These are phyloP conservation scores for Pharus latifolius DNA, from an alignment of 176 grass and related monocot species.

Conservation along the genomic window DNA sequence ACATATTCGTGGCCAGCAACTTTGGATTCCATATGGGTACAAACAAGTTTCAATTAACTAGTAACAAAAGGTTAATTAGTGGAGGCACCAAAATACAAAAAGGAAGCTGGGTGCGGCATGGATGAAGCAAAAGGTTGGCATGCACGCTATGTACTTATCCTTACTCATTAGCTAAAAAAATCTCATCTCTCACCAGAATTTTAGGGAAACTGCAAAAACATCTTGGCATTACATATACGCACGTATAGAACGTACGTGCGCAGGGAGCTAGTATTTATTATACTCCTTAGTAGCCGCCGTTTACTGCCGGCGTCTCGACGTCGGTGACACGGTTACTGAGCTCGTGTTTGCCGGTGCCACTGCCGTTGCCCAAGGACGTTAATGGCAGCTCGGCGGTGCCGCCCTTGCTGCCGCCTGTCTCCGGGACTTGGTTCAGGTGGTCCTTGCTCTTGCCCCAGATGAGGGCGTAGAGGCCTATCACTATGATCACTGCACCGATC, in stretches of 20 bases:
- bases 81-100: neutral
- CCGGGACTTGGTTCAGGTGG: slow-evolving; percentile 12
- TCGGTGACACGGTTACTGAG: slow-evolving; percentile 9
- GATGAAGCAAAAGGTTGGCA: no score
- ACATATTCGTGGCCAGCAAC: neutral
- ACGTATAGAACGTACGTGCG: neutral
- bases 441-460: slow-evolving; percentile 92
- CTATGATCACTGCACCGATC: slow-evolving; percentile 82
- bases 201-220: neutral
- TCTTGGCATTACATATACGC: neutral
- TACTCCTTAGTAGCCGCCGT: slow-evolving; percentile 5
- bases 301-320: slow-evolving; percentile 39
- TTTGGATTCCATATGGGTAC: slow-evolving; percentile 10
- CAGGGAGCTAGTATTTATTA: neutral
- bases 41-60: neutral
- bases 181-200: slow-evolving; percentile 1
- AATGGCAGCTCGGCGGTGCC: slow-evolving; percentile 34
- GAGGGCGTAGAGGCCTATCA: slow-evolving; percentile 68
- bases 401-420: slow-evolving; percentile 21
- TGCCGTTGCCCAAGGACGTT: slow-evolving; percentile 6
- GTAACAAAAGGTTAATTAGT: slow-evolving; percentile 14
- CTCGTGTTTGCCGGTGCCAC: no score
- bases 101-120: no score
- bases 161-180: no score
- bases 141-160: no score